Conservation (phyloP, 1,139 yeast genomes). For the Blastobotrys petasosporus region DNA sequence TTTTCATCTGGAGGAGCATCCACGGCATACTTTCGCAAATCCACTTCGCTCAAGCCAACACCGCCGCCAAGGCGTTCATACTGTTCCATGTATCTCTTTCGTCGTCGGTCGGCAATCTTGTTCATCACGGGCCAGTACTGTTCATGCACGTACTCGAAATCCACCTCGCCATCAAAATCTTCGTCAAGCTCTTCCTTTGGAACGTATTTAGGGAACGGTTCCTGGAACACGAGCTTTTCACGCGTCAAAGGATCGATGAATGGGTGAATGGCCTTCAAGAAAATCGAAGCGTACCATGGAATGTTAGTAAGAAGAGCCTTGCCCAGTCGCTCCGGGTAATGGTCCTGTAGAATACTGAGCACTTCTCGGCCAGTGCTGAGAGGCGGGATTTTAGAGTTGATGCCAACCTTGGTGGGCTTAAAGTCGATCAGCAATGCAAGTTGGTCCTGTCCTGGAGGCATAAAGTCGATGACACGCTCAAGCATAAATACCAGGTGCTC, state of each 20-base stretch:
- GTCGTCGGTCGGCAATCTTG: constrained; percentile 51
- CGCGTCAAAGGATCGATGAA: constrained; percentile 93
- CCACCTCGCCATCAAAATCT: constrained; percentile 76
- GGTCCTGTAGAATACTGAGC: constrained; percentile 81
- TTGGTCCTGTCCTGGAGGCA: constrained; percentile 96
- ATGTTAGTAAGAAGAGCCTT: constrained; percentile 84
- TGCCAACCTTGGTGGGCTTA: constrained; percentile 55
- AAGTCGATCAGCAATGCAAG: constrained; percentile 81
- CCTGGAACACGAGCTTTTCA: constrained; percentile 84
- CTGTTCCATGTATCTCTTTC: constrained; percentile 50
- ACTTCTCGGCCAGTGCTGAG: constrained; percentile 76
- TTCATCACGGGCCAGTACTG: constrained; percentile 74
- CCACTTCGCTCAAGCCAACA: constrained; percentile 79
- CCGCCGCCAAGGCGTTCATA: constrained; percentile 61
- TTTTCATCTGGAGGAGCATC: neutral
- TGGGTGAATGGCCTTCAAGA: constrained; percentile 82
- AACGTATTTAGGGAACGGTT: constrained; percentile 78
- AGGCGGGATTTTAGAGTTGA: constrained; percentile 72
- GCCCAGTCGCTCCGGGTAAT: constrained; percentile 93
- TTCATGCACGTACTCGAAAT: constrained; percentile 74
- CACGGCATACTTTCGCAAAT: constrained; percentile 45
- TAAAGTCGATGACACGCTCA: constrained; percentile 82
- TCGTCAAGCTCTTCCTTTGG: constrained; percentile 75
- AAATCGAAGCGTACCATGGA: constrained; percentile 89
- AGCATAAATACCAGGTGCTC: constrained; percentile 89